Evolutionary conservation across 495 filamentous ascomycete genomes (phyloP).

Genomic region (Hypoxylon subgilvum): DNA sequence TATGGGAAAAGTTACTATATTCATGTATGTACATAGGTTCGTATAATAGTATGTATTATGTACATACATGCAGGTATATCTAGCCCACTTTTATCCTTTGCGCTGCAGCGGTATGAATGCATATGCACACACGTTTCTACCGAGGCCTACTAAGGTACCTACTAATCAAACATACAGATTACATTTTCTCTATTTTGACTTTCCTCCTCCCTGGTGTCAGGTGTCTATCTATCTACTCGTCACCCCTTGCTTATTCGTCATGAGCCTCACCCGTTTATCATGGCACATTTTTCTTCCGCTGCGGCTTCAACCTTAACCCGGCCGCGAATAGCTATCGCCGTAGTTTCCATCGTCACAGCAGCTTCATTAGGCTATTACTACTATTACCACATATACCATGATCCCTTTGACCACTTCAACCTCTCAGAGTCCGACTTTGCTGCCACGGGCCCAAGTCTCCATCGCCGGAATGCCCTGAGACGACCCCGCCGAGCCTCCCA

Average conservation of each 20-base stretch:
- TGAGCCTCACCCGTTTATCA: slow-evolving; percentile 35
- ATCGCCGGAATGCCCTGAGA: slow-evolving; percentile 65
- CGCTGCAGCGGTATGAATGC: too few relatives aligned
- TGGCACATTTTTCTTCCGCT: slow-evolving; percentile 40
- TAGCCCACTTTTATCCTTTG: too few relatives aligned
- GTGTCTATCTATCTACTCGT: too few relatives aligned
- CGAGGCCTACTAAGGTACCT: too few relatives aligned
- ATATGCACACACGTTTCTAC: too few relatives aligned
- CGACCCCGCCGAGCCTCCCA: slow-evolving; percentile 49
- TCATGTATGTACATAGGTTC: too few relatives aligned
- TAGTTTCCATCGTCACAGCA: slow-evolving; percentile 45
- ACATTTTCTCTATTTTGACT: too few relatives aligned
- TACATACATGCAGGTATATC: too few relatives aligned
- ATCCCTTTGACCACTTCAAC: background rate
- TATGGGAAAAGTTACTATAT: too few relatives aligned
- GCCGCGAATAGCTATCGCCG: slow-evolving; percentile 47
- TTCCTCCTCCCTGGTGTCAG: too few relatives aligned
- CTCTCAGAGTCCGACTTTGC: slow-evolving; percentile 32
- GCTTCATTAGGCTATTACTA: slow-evolving; percentile 48
- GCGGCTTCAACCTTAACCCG: slow-evolving; percentile 53
- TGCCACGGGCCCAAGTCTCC: slow-evolving; percentile 48
- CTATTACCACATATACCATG: slow-evolving; percentile 45
- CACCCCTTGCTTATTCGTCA: slow-evolving; percentile 18
- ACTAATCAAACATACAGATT: too few relatives aligned
- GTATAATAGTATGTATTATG: too few relatives aligned